Percentiles rank a stretch among this genome's conserved stretches.
phyloP scores from a whole-genome alignment of 768 basidiomycete genomes.

The Daedaleopsis sinensis region DNA sequence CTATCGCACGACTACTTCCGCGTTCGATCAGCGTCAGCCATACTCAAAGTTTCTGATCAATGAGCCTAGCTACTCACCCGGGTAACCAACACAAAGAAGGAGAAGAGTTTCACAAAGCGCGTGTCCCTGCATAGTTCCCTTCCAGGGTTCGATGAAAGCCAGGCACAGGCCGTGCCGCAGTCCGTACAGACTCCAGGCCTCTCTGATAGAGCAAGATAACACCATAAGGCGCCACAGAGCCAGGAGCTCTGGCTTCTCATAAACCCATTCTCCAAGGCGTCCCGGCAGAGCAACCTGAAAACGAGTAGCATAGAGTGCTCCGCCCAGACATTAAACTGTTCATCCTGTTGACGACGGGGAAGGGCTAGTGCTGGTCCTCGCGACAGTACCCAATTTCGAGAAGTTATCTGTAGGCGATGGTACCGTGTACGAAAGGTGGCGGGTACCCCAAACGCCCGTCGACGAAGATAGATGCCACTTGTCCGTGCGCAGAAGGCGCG shows the following conservation, averaged over 20 bases:
- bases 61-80: too few species aligned
- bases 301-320: neutral
- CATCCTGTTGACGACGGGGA: neutral
- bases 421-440: neutral
- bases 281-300: slow-evolving; percentile 1
- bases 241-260: neutral
- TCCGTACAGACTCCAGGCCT: neutral
- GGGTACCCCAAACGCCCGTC: too few species aligned
- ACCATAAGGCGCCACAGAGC: neutral
- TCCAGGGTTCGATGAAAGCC: neutral
- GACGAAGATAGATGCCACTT: neutral
- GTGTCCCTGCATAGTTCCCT: neutral
- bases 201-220: neutral
- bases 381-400: neutral
- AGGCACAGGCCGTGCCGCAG: neutral
- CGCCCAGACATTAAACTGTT: too few species aligned
- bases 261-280: slow-evolving; percentile 1
- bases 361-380: neutral
- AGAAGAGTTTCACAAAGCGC: neutral
- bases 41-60: too few species aligned
- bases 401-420: neutral
- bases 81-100: neutral
- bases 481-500: neutral
- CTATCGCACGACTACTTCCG: too few species aligned
- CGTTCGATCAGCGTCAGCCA: too few species aligned